A percentile compares a stretch with the other conserved stretches of the same genome.
Evolutionary conservation across 2,329 filamentous ascomycete genomes (phyloP).

Genomic region (Lachnellula subtilissima): DNA sequence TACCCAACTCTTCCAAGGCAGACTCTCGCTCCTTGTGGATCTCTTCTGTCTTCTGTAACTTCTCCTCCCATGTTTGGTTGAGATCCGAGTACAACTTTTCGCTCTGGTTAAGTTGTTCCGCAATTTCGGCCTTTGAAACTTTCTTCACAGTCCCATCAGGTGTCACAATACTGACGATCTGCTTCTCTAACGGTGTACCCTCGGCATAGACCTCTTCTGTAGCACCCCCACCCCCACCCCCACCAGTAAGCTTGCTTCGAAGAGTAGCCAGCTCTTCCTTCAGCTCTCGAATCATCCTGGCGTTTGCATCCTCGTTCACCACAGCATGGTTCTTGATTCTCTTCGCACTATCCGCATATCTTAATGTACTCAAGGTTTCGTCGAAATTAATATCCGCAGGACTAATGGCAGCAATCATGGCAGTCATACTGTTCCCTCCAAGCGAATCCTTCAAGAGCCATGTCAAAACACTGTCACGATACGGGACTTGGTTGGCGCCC

Average conservation of each 20-base stretch:
- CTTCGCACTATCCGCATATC: constrained; percentile 97
- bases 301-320: constrained; percentile 97
- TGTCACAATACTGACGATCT: constrained; percentile 91
- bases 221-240: constrained; percentile 47
- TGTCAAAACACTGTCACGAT: constrained; percentile 92
- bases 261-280: constrained; percentile 90
- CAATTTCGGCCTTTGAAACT: constrained; percentile 96
- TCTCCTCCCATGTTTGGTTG: constrained; percentile 99
- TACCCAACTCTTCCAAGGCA: constrained; percentile 91
- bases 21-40: constrained; percentile 97
- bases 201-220: constrained; percentile 84
- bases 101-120: constrained; percentile 90
- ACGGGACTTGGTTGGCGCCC: constrained; percentile 73
- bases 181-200: constrained; percentile 87
- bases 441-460: constrained; percentile 97
- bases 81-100: constrained; percentile 94
- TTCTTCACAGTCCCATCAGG: constrained; percentile 84
- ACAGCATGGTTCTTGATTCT: constrained; percentile 99
- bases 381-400: constrained; percentile 99
- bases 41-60: constrained; percentile 87
- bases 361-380: constrained; percentile 88
- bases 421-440: constrained; percentile 98
- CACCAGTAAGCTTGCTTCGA: constrained; percentile 74
- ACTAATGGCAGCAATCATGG: constrained; percentile 98
- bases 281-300: constrained; percentile 95